Conservation (phyloP, 2,329 filamentous ascomycete genomes). For the Diaporthe ampelina region DNA sequence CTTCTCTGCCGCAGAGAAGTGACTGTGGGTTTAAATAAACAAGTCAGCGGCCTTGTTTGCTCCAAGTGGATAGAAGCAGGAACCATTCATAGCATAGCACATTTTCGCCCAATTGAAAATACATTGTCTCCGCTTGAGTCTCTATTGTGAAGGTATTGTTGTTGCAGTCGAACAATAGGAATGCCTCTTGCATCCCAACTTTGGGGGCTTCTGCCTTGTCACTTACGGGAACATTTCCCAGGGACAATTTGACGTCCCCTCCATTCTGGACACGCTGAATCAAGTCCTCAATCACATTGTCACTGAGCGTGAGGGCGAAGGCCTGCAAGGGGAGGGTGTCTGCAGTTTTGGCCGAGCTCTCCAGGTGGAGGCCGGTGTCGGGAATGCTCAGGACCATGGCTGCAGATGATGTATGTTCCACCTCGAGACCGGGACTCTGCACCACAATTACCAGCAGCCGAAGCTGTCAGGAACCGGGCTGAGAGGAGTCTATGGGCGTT, state of each 20-base stretch:
- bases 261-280: slow-evolving; percentile 71
- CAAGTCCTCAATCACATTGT: slow-evolving; percentile 73
- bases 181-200: slow-evolving; percentile 2
- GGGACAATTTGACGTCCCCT: slow-evolving; percentile 67
- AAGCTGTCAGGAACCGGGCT: slow-evolving; percentile 41
- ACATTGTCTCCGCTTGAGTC: not conserved
- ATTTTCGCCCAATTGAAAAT: not conserved
- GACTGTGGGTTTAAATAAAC: slow-evolving; percentile 55
- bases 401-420: slow-evolving; percentile 36
- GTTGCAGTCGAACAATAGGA: slow-evolving; percentile 36
- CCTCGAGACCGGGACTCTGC: slow-evolving; percentile 39
- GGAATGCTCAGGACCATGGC: slow-evolving; percentile 65
- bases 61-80: not conserved
- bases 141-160: slow-evolving; percentile 39
- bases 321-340: slow-evolving; percentile 66
- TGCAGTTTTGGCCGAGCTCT: slow-evolving; percentile 61
- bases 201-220: not conserved
- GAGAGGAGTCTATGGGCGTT: slow-evolving; percentile 26
- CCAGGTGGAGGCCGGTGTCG: slow-evolving; percentile 70
- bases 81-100: not conserved
- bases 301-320: slow-evolving; percentile 70
- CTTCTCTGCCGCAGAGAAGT: slow-evolving; percentile 64
- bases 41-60: slow-evolving; percentile 17
- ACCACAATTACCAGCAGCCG: slow-evolving; percentile 42
- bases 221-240: slow-evolving; percentile 73